Conservation (phyloP, 257 asterid genomes). For the Nicotiana otophora region DNA sequence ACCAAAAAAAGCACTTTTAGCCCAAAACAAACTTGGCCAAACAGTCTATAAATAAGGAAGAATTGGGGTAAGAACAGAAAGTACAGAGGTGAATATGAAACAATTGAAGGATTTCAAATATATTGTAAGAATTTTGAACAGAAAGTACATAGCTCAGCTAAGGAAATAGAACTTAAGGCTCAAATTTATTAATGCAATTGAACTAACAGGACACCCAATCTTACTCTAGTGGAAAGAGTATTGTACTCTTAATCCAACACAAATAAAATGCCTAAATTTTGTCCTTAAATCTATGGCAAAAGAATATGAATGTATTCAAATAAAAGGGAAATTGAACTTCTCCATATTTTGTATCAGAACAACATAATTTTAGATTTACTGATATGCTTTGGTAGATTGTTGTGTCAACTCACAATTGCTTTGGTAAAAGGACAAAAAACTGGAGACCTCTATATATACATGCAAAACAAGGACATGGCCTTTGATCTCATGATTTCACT, state of each 20-base stretch:
- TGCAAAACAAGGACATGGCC: not conserved
- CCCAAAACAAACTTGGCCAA: no score
- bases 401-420: not conserved
- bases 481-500: constrained; percentile 44
- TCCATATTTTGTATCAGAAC: not conserved
- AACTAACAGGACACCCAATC: not conserved
- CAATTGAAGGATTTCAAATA: not conserved
- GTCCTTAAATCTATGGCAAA: not conserved
- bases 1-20: no score
- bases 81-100: not conserved
- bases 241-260: not conserved
- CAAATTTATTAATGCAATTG: not conserved
- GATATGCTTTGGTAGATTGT: not conserved
- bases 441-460: not conserved
- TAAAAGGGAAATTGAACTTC: not conserved
- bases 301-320: not conserved
- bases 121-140: not conserved
- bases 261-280: not conserved
- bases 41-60: not conserved
- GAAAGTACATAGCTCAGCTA: not conserved
- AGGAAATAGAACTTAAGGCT: not conserved
- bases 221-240: not conserved
- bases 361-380: not conserved
- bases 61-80: not conserved
- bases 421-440: not conserved